A percentile compares a stretch with the other conserved stretches of the same genome.
These are phyloP conservation scores for Deakozyma indianensis DNA, from an alignment of 805 yeast species.

Conservation along the genomic window DNA sequence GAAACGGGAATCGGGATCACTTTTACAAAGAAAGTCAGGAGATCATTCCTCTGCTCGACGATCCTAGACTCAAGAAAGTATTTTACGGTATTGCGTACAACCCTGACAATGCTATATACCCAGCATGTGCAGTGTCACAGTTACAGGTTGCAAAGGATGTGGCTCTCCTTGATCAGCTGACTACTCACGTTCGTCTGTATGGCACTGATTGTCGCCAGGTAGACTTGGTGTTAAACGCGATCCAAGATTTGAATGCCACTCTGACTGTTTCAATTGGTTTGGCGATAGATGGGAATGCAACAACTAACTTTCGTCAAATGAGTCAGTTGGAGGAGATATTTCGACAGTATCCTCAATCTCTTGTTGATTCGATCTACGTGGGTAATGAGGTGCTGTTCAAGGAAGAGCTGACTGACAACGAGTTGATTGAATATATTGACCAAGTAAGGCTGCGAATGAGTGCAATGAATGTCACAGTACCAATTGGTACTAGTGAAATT, in stretches of 20 bases:
- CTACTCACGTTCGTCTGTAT: conserved; percentile 41
- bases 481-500: conserved; percentile 50
- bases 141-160: conserved; percentile 42
- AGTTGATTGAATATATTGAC: conserved; percentile 28
- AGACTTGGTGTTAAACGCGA: conserved; percentile 36
- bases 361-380: conserved; percentile 37
- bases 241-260: conserved; percentile 33
- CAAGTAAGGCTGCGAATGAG: conserved; percentile 27
- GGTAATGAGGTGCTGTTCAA: conserved; percentile 54
- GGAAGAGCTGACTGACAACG: conserved; percentile 28
- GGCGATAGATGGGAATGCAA: conserved; percentile 34
- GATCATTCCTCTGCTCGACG: conserved; percentile 24
- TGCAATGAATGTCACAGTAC: conserved; percentile 25
- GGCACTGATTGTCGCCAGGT: conserved; percentile 52
- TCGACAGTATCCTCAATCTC: conserved; percentile 27
- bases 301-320: conserved; percentile 4
- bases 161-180: conserved; percentile 41
- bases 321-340: conserved; percentile 26
- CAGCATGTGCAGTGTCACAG: conserved; percentile 35
- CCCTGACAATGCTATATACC: conserved; percentile 34
- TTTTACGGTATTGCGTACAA: conserved; percentile 50
- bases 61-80: conserved; percentile 20
- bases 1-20: neutral
- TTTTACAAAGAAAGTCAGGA: conserved; percentile 13
- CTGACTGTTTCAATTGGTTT: conserved; percentile 48